Percentiles rank a stretch among this genome's conserved stretches.
These are phyloP conservation scores for Aureobasidium mangrovei DNA, from an alignment of 2,329 filamentous ascomycete genomes.

Conservation along the genomic window DNA sequence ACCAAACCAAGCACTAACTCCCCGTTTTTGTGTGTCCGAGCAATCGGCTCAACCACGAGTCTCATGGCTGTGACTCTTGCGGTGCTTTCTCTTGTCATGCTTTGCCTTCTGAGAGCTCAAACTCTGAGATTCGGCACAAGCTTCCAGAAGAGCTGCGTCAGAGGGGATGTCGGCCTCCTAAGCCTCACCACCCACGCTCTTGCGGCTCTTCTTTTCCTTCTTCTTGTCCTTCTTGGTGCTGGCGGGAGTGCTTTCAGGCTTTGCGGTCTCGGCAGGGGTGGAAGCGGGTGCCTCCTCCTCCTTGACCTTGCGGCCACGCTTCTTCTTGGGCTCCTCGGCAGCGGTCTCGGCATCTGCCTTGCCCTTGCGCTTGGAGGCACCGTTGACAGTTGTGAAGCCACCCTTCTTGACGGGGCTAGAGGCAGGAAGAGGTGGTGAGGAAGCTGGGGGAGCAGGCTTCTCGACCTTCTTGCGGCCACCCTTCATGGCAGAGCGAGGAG, in stretches of 20 bases:
- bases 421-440: constrained; percentile 19
- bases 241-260: neutral
- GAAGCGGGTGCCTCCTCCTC: constrained; percentile 17
- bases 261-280: constrained; percentile 8
- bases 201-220: constrained; percentile 28
- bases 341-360: constrained; percentile 19
- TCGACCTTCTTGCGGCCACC: constrained; percentile 18
- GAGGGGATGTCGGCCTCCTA: neutral
- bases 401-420: constrained; percentile 18
- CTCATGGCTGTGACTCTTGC: too few species aligned
- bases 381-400: constrained; percentile 18
- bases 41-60: too few species aligned
- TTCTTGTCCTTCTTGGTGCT: constrained; percentile 20
- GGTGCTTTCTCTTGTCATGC: too few species aligned
- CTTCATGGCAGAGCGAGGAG: constrained; percentile 25
- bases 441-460: constrained; percentile 27
- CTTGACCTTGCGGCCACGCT: constrained; percentile 25
- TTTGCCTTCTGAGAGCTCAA: too few species aligned
- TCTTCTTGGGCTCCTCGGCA: constrained; percentile 24
- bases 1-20: too few species aligned
- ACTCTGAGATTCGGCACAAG: too few species aligned
- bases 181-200: constrained; percentile 21
- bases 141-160: too few species aligned
- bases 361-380: constrained; percentile 18
- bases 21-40: too few species aligned